Percentiles rank a stretch among this genome's conserved stretches.
Evolutionary conservation across 176 grass and related monocot species (phyloP).

Genomic region (Miscanthus lutarioriparius): DNA sequence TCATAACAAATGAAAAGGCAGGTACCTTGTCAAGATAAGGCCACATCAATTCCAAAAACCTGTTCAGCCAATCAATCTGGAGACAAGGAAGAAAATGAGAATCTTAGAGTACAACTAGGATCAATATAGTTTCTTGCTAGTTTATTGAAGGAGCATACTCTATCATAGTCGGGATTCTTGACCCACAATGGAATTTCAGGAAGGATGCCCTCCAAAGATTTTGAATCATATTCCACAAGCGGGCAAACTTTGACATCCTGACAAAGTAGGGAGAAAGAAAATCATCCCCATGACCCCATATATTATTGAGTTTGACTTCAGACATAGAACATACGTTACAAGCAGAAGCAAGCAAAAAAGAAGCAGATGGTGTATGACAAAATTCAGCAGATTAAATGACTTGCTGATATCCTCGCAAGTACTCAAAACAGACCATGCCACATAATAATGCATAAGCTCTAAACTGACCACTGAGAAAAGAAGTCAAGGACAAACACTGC

Average conservation of each 20-base stretch:
- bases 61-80: constrained; percentile 99
- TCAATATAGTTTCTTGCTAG: constrained; percentile 3
- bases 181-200: constrained; percentile 97
- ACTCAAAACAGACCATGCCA: neutral
- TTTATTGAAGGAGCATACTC: constrained; percentile 54
- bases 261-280: constrained; percentile 22
- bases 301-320: neutral
- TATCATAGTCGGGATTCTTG: constrained; percentile 94
- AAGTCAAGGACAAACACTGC: neutral
- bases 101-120: neutral
- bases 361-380: neutral
- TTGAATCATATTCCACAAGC: constrained; percentile 73
- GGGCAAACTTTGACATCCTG: constrained; percentile 73
- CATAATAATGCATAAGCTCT: neutral
- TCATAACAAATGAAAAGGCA: constrained; percentile 17
- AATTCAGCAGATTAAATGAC: neutral
- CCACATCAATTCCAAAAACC: constrained; percentile 87
- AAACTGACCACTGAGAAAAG: neutral
- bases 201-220: constrained; percentile 69
- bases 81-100: constrained; percentile 27
- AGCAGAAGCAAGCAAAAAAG: neutral
- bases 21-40: constrained; percentile 91
- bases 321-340: neutral
- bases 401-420: constrained; percentile 19
- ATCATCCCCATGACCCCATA: neutral